Evolutionary conservation across 495 filamentous ascomycete species (phyloP).

Genomic region (Gamarada debralockiae): DNA sequence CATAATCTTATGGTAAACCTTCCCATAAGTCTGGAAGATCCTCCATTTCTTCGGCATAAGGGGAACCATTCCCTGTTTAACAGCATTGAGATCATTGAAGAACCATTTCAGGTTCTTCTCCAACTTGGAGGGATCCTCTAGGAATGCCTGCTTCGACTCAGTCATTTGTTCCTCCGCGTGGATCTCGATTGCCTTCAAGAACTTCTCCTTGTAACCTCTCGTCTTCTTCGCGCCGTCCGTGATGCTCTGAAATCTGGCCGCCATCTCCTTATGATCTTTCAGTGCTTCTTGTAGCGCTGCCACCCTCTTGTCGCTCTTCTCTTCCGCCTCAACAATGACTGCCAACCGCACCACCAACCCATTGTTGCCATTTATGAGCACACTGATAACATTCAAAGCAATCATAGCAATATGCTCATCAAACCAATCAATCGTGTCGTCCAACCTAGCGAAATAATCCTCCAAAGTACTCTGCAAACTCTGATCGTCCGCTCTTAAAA

Average conservation of each 20-base stretch:
- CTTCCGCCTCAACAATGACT: constrained; percentile 89
- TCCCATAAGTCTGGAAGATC: constrained; percentile 83
- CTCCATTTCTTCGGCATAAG: constrained; percentile 98
- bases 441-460: constrained; percentile 84
- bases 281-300: constrained; percentile 89
- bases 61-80: constrained; percentile 81
- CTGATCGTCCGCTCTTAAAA: constrained; percentile 65
- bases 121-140: constrained; percentile 75
- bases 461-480: constrained; percentile 75
- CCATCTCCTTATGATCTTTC: constrained; percentile 91
- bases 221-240: constrained; percentile 84
- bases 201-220: constrained; percentile 96
- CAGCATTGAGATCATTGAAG: constrained; percentile 93
- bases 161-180: constrained; percentile 71
- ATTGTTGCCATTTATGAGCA: constrained; percentile 78
- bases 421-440: constrained; percentile 86
- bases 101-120: constrained; percentile 89
- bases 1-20: constrained; percentile 91
- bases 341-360: constrained; percentile 88
- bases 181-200: constrained; percentile 72
- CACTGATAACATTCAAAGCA: constrained; percentile 82
- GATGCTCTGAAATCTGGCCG: constrained; percentile 89
- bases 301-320: constrained; percentile 90
- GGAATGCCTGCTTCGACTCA: constrained; percentile 68
- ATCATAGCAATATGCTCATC: constrained; percentile 89